Evolutionary conservation across 2,329 filamentous ascomycete genomes (phyloP).

Genomic region (Lachnellula hyalina): DNA sequence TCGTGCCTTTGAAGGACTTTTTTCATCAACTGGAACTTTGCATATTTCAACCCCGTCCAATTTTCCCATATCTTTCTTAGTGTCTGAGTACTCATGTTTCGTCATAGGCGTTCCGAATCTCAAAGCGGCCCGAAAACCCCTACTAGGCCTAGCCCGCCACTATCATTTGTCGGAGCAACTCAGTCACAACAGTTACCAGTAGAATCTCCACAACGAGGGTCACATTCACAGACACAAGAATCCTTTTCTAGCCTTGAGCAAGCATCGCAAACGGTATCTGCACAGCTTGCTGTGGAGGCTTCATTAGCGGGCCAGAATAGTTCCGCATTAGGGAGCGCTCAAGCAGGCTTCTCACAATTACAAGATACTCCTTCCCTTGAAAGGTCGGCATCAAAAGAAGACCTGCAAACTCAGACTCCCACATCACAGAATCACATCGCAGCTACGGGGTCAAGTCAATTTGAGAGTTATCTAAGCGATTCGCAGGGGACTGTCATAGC

Average conservation of each 20-base stretch:
- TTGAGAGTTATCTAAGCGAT: background rate
- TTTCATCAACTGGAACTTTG: no score
- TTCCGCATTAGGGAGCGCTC: background rate
- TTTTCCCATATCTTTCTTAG: background rate
- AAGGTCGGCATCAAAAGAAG: background rate
- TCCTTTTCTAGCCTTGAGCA: constrained; percentile 6
- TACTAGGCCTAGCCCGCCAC: background rate
- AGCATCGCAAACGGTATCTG: constrained; percentile 10
- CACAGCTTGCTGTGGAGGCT: background rate
- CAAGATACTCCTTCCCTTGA: background rate
- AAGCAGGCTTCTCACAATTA: background rate
- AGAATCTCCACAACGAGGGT: background rate
- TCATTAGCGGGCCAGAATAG: background rate
- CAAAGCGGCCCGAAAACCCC: background rate
- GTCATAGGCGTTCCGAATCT: background rate
- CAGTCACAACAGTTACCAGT: background rate
- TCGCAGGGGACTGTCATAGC: constrained; percentile 3
- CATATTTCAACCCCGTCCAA: no score
- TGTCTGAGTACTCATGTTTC: background rate
- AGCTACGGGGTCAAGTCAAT: background rate
- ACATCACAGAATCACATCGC: background rate
- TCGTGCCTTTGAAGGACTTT: no score
- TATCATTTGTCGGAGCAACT: background rate
- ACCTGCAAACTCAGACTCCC: background rate
- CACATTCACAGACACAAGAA: background rate